Evolutionary conservation across 1,139 yeast species (phyloP).

Genomic region (Yarrowia galli): DNA sequence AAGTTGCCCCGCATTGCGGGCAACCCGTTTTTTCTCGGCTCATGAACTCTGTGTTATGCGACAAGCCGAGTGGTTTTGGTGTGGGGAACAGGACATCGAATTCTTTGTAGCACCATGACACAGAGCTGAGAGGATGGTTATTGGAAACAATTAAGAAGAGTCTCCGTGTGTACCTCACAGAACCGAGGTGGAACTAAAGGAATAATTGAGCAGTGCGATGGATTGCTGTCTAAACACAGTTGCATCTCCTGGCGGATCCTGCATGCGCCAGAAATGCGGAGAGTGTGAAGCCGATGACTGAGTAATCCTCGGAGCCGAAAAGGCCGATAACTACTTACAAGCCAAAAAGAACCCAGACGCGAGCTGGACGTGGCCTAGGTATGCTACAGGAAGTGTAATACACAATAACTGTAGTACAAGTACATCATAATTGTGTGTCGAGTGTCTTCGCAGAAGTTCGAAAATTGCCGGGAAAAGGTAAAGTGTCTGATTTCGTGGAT

Average conservation of each 20-base stretch:
- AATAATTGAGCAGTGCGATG: neutral
- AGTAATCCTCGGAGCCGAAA: conserved; percentile 28
- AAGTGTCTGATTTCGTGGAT: neutral
- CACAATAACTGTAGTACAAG: neutral
- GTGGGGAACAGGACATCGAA: neutral
- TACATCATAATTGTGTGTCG: neutral
- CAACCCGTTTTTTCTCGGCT: conserved; percentile 37
- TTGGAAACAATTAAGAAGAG: too few species aligned
- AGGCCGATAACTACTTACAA: conserved; percentile 17
- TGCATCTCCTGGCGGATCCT: conserved; percentile 14
- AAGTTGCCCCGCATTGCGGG: conserved; percentile 38
- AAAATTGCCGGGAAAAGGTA: conserved; percentile 12
- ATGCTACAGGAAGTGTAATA: too few species aligned
- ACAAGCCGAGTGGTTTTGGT: conserved; percentile 6
- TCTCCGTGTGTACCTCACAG: neutral
- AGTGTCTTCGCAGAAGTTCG: neutral
- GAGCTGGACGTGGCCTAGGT: neutral
- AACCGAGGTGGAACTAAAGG: neutral
- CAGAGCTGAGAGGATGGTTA: too few species aligned
- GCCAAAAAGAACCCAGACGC: neutral
- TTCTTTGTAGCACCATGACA: too few species aligned
- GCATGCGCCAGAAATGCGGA: conserved; percentile 33
- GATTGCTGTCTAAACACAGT: conserved; percentile 19
- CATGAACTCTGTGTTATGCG: conserved; percentile 19
- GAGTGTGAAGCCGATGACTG: conserved; percentile 18